A percentile compares a stretch with the other conserved stretches of the same genome.
Evolutionary conservation across 345 rosid genomes (phyloP).

Genomic region (Erysimum cheiranthoides): DNA sequence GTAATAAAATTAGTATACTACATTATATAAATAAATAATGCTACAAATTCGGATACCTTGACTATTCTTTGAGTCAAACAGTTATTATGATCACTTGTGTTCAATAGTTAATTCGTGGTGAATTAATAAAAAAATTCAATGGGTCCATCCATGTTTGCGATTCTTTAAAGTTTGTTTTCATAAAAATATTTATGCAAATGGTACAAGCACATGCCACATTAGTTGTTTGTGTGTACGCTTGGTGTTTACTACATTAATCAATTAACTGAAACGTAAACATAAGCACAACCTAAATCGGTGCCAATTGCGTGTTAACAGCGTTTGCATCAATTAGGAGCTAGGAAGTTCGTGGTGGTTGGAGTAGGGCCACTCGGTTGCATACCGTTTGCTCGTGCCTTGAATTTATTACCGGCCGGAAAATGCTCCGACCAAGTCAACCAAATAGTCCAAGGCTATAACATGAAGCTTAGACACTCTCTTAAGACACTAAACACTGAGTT

Average conservation of each 20-base stretch:
- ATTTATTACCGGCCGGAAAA: conserved; percentile 47
- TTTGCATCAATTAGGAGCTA: conserved; percentile 55
- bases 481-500: conserved; percentile 41
- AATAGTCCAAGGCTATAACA: conserved; percentile 53
- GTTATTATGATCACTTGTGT: neutral
- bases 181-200: neutral
- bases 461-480: conserved; percentile 47
- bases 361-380: conserved; percentile 80
- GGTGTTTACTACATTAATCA: neutral
- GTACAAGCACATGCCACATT: neutral
- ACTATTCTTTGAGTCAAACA: neutral
- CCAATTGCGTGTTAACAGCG: conserved; percentile 40
- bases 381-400: conserved; percentile 58
- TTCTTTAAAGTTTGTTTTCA: neutral
- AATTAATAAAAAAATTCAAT: neutral
- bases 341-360: conserved; percentile 58
- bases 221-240: neutral
- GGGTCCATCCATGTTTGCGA: neutral
- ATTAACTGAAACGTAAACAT: neutral
- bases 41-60: neutral
- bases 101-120: neutral
- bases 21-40: neutral
- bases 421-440: conserved; percentile 58
- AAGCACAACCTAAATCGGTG: neutral
- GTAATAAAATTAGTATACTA: conserved; percentile 27